Evolutionary conservation across 805 yeast genomes (phyloP), one percentile per base, ranked within the genome.

Genomic region (Grigorovia humatica): DNA sequence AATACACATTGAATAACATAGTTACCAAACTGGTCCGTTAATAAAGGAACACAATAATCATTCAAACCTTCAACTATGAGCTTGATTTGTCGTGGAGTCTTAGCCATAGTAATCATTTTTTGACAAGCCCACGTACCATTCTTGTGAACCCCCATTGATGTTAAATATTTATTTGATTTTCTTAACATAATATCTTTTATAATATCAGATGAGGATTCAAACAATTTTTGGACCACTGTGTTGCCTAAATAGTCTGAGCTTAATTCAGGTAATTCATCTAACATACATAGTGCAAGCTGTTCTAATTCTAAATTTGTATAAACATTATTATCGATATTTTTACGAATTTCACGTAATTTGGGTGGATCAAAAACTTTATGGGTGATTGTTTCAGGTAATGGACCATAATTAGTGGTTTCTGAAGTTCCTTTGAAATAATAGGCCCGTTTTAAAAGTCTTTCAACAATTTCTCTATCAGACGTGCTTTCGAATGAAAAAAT

Each of bases 101-200:
- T 69, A 4, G 88, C 84, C 46, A 82, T 82, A 57, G 82, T 85
- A 59, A 93, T 89, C 68, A 93, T 83, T 68, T 91, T 93, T 68
- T 93, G 99, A 23, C 96, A 95, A 1, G 97, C 98, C 99, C 99
- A 93, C 5, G 99, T 93, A 55, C 99, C 99, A 67, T 93, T 93
- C 64, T 93, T 93, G 71, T 93, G 99, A 51, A 88, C 83, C 59
- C 97, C 93, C 75, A 91, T 84, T 59, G 88, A 95, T 1, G 96
- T 87, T 56, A 93, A 73, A 62, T 77, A 87, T 29, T 90, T 95
- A 4, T 84, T 73, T 43, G 95, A 79, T 56, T 79, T 79, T 60
- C 84, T 80, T 51, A 93, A 75, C 88, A 93, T 85, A 65, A 84
- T 78, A 58, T 86, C 83, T 62, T 88, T 87, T 52, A 89, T 75